Evolutionary conservation across 2,329 filamentous ascomycete species (phyloP).

Genomic region (Hymenoscyphus fructigenus): DNA sequence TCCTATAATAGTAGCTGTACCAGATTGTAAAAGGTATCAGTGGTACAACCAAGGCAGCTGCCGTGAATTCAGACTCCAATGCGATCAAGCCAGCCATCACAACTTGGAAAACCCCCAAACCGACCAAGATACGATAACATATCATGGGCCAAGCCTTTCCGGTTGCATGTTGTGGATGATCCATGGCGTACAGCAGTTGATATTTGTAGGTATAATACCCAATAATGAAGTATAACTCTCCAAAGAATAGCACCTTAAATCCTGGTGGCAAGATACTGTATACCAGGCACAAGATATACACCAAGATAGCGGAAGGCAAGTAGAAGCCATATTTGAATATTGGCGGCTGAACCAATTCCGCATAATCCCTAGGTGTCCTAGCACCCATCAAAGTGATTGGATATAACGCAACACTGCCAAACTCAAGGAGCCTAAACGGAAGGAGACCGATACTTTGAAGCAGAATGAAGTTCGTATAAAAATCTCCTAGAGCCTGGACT

Average conservation of each 20-base stretch:
- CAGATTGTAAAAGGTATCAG: constrained; percentile 79
- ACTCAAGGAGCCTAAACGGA: constrained; percentile 86
- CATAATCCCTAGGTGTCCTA: constrained; percentile 86
- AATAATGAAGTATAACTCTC: constrained; percentile 77
- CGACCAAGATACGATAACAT: constrained; percentile 84
- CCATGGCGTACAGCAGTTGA: constrained; percentile 96
- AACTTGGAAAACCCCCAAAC: constrained; percentile 83
- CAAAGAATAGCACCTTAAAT: constrained; percentile 78
- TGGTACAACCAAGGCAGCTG: constrained; percentile 72
- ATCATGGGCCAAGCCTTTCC: constrained; percentile 96
- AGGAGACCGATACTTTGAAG: constrained; percentile 92
- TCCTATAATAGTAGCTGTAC: constrained; percentile 81
- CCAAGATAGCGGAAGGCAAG: constrained; percentile 84
- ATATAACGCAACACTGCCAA: constrained; percentile 81
- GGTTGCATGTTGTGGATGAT: constrained; percentile 90
- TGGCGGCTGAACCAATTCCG: constrained; percentile 77
- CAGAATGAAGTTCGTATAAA: constrained; percentile 93
- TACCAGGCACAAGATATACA: constrained; percentile 93
- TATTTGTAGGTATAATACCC: constrained; percentile 95
- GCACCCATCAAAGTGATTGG: constrained; percentile 76
- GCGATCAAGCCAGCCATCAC: constrained; percentile 88
- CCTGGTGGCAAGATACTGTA: constrained; percentile 85
- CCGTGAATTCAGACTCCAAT: constrained; percentile 68
- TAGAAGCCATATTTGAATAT: constrained; percentile 96
- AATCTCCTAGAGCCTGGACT: constrained; percentile 71